These are phyloP conservation scores for Sporobolomyces pararoseus DNA, from an alignment of 768 basidiomycete genomes.

Conservation along the genomic window DNA sequence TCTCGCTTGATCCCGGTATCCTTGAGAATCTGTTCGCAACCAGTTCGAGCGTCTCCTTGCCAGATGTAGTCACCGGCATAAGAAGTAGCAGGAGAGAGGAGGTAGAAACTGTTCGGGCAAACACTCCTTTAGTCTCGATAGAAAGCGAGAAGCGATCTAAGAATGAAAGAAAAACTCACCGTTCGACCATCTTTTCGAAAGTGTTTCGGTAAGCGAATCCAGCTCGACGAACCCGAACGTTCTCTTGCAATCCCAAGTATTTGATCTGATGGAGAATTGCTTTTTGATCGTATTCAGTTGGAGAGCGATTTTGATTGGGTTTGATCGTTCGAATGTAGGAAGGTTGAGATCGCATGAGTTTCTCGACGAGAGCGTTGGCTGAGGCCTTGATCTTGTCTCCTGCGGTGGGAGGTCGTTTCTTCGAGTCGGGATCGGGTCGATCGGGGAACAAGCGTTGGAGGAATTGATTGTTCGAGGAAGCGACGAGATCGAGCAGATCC, in stretches of 20 bases:
- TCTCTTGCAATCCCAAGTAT: conserved; percentile 96
- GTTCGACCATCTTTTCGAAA: conserved; percentile 97
- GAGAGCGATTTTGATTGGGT: conserved; percentile 88
- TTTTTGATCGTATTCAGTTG: conserved; percentile 86
- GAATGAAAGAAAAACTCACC: conserved; percentile 49
- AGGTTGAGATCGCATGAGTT: conserved; percentile 94
- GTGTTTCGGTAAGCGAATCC: conserved; percentile 98
- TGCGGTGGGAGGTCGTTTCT: conserved; percentile 95
- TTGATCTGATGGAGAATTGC: conserved; percentile 98
- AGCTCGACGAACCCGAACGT: conserved; percentile 92
- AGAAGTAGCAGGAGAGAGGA: conserved; percentile 88
- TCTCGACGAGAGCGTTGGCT: conserved; percentile 93
- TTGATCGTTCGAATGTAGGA: conserved; percentile 99
- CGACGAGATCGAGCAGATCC: conserved; percentile 85
- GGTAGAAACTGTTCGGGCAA: conserved; percentile 78
- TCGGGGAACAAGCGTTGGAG: conserved; percentile 86
- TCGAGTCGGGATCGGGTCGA: conserved; percentile 89
- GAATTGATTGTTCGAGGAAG: conserved; percentile 74
- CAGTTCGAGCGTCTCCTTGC: conserved; percentile 82
- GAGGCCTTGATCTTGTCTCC: conserved; percentile 96
- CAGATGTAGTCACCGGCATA: conserved; percentile 99
- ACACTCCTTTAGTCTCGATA: too few species aligned
- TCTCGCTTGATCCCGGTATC: conserved; percentile 94
- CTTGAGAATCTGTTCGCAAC: conserved; percentile 84
- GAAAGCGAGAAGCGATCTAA: background rate